Evolutionary conservation across 1,284 basidiomycete species (phyloP), one percentile per base, ranked within the genome.

Genomic region (Boletellus sp.): DNA sequence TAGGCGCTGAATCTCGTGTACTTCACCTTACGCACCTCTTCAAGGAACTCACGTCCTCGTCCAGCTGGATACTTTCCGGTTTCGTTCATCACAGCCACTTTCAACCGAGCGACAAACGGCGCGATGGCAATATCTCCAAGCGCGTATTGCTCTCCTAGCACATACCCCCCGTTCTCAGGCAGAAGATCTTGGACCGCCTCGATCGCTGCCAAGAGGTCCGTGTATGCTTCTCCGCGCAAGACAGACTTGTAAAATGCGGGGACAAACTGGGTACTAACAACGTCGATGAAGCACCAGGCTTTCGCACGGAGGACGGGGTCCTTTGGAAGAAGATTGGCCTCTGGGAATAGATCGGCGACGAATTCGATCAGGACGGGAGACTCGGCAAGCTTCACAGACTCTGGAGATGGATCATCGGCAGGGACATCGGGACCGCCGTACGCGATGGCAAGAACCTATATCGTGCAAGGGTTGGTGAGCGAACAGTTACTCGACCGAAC

Each of bases 361-460:
- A 77, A 73, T 53, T 76, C 73, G 38, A 76, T 57, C 33, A 77
- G 64, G 34, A 76, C 57, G 27, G 72, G 66, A 10, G 72, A 75
- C 54, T 77, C 75, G 13, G 68, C 60, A 43, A 78, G 64, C 57
- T 75, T 75, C 41, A 54, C 56, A 9, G 72, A 71, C 30, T 74
- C 68, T 2, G 73, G 66, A 3, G 73, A 70, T 1, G 72, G 74
- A 22, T 69, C 46, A 43, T 71, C 72, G 0, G 70, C 61, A 4
- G 64, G 52, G 13, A 64, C 68, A 11, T 65, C 48, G 19, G 73
- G 72, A 2, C 72, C 73, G 7, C 73, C 75, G 47, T 73, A 76
- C 4, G 73, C 64, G 20, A 77, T 61, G 5, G 72, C 72, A 8
- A 76, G 75, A 7, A 77, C 70, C 70, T 72, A 30, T 16, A 8